Base-by-base conservation (phyloP, 2,329 filamentous ascomycete species). In the Dendrostoma leiphaemia region DNA sequence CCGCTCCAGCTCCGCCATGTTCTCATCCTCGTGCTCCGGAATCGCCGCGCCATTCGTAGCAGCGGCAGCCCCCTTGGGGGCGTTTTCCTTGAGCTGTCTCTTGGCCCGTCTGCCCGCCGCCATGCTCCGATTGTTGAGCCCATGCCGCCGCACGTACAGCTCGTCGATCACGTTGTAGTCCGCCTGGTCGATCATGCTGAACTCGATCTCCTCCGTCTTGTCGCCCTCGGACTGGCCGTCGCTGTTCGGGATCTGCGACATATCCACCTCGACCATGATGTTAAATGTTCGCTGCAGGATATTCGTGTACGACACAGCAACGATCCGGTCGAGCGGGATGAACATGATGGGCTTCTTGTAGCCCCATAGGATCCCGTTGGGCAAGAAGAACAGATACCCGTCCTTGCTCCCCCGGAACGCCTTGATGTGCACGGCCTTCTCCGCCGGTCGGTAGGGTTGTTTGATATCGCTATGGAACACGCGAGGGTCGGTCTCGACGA, bases 291-390 rank as follows among this genome's bases (percentile, higher is more conserved):
- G 77, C 63, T 87, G 84, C 43, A 88, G 71, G 24, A 89, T 83
- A 55, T 74, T 86, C 5, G 84, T 86, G 65, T 86, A 88, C 62
- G 82, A 86, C n/a, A 87, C 74, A 2, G 83, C 82, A 0, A 75
- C 74, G 48, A 88, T 83, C 12, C 79, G 75, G 49, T 81, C 77
- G 17, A 86, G 75, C 4, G 84, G 82, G 5, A 88, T 73, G 61
- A 87, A 88, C 21, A 86, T 69, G 2, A 88, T 66, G 0, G 85
- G 85, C 67, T 88, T 89, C 69, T 87, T 88, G 73, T 85, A 89
- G 0, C 77, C 84, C 83, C 84, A 89, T 7, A 89, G 66, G 51
- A 89, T 87, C 13, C 85, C 85, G 24, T 76, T 83, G 29, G 83
- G 78, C 15, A 89, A 70, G 64, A 88, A 87, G 64, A 87, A 88